A percentile compares a stretch with the other conserved stretches of the same genome.
phyloP scores from a whole-genome alignment of 306 rosid genomes.

The Trifolium subterraneum region DNA sequence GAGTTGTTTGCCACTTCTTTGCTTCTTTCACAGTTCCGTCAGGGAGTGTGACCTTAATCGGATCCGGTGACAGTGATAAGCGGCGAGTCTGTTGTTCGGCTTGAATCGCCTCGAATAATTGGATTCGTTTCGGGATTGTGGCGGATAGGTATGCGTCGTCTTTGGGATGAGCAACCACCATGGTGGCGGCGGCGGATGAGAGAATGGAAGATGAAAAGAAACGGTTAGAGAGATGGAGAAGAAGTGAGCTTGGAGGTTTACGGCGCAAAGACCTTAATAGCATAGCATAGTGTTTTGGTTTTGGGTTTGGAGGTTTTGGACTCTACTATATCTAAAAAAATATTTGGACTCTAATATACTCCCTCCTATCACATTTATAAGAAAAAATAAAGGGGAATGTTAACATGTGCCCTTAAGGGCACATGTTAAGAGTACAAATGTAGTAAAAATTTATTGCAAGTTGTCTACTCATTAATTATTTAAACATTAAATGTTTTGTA shows the following conservation, averaged over 20 bases:
- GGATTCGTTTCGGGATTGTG: conserved; percentile 68
- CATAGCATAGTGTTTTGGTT: conserved; percentile 37
- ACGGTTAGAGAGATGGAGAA: conserved; percentile 27
- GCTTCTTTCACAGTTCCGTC: conserved; percentile 75
- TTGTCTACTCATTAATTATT: no score
- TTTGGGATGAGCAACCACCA: conserved; percentile 57
- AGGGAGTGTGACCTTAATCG: conserved; percentile 77
- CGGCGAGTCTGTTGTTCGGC: conserved; percentile 52
- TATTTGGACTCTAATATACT: no score
- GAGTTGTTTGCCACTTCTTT: conserved; percentile 79
- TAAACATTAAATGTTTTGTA: no score
- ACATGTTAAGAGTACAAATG: no score
- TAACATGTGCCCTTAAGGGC: no score
- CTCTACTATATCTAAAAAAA: no score
- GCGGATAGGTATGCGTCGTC: conserved; percentile 68
- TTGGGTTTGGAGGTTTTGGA: background rate
- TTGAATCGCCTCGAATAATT: conserved; percentile 62
- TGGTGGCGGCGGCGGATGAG: conserved; percentile 43
- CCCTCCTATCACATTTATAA: no score
- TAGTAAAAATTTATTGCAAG: no score
- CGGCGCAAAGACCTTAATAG: conserved; percentile 56
- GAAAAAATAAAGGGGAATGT: no score
- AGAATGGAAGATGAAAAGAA: conserved; percentile 27
- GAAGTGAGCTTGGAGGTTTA: conserved; percentile 36
- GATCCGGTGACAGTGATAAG: conserved; percentile 70